These are phyloP conservation scores for Cyamopsis tetragonoloba DNA, from an alignment of 306 rosid species.

Conservation along the genomic window DNA sequence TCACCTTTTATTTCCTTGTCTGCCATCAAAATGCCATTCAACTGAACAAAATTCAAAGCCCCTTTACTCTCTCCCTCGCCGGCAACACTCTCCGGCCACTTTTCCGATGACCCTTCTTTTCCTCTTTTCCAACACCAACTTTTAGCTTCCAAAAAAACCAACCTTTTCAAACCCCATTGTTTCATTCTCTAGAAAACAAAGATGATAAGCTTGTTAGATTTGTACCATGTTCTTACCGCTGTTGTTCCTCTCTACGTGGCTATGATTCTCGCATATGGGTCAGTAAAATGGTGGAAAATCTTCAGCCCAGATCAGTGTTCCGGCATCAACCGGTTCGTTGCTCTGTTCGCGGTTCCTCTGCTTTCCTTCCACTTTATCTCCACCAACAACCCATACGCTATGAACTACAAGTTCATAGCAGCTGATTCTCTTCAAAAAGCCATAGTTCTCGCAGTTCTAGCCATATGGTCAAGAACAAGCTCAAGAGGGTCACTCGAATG, in stretches of 20 bases:
- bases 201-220: conserved; percentile 59
- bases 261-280: conserved; percentile 78
- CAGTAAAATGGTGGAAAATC: conserved; percentile 91
- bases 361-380: conserved; percentile 90
- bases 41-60: conserved; percentile 25
- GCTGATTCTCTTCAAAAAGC: conserved; percentile 71
- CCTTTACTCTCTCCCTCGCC: background rate
- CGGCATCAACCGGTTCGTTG: conserved; percentile 85
- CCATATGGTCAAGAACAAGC: conserved; percentile 55
- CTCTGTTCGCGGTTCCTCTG: conserved; percentile 79
- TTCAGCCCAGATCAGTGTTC: conserved; percentile 87
- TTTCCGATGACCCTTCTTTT: too few species aligned
- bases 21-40: conserved; percentile 43
- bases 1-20: conserved; percentile 43
- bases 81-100: background rate
- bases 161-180: background rate
- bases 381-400: conserved; percentile 64
- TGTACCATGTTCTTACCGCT: conserved; percentile 78
- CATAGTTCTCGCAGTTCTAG: conserved; percentile 41
- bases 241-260: conserved; percentile 90
- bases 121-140: background rate
- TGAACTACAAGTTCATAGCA: conserved; percentile 77
- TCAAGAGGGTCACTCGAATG: conserved; percentile 65
- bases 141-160: background rate
- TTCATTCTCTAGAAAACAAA: background rate